Base-by-base conservation (phyloP, 2,329 filamentous ascomycete species). In the Lizonia empirigonia region DNA sequence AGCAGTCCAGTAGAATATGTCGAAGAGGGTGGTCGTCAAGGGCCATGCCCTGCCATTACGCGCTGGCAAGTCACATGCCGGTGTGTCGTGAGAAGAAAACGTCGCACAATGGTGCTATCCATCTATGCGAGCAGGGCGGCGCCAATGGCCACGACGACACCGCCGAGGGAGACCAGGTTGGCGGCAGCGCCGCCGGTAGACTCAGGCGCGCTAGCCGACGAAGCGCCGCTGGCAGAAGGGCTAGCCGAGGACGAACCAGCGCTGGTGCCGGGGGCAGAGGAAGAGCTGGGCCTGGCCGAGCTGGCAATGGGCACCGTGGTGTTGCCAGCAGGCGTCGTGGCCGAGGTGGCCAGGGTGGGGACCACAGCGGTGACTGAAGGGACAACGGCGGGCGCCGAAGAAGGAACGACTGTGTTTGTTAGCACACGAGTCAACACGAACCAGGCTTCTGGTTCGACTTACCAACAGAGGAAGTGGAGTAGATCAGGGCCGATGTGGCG, bases 141-240 rank as follows among this genome's bases (percentile, higher is more conserved):
- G 50, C 57, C 61, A 32, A 64, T 47, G 48, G 67, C 68, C 40
- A 69, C 22, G 45, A 59, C 61, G 19, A 70, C 48, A 19, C 60
- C 62, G 32, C 68, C 67, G 56, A 70, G 54, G 26, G 67, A 69
- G 59, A 60, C 58, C 41, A 66, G 51, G 60, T 63, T 68, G 59
- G 45, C 53, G 7, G 54, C 32, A 27, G 68, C 68, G 13, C 59
- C 69, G 53, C 64, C 66, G 20, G 56, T 60, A 9, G 54, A 41
- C 50, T 58, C 40, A 7, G 66, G 57, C 29, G 54, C 24, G 2
- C 41, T 34, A 8, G 49, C 38, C 47, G 40, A 50, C 15, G 46
- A 27, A 33, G 54, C 54, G 32, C 50, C 38, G 46, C 56, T 58
- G 37, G 53, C 46, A 23, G 50, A 29, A 7, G 50, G 32, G 10